Evolutionary conservation across 1,284 basidiomycete genomes (phyloP).

Genomic region (Apiotrichum siamense): DNA sequence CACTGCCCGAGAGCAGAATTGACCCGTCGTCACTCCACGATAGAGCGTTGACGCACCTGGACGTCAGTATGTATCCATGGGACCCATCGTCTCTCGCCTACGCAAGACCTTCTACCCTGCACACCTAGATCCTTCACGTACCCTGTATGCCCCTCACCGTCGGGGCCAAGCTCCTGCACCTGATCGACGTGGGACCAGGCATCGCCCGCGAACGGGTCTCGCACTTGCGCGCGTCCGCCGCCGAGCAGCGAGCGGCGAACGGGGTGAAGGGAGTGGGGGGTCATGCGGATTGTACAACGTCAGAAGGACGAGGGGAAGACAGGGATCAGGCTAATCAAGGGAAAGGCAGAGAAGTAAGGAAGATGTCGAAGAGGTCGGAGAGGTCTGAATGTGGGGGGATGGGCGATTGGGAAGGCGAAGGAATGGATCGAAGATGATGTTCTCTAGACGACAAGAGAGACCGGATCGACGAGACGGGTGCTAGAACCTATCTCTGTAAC

Average conservation of each 20-base stretch:
- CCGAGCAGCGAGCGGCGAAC: neutral
- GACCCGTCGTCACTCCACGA: slow-evolving; percentile 73
- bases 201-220: slow-evolving; percentile 3
- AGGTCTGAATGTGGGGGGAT: no score
- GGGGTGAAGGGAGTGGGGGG: neutral
- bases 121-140: slow-evolving; percentile 13
- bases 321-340: neutral
- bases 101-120: neutral
- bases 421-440: no score
- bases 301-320: neutral
- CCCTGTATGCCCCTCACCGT: slow-evolving; percentile 33
- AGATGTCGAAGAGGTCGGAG: no score
- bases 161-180: slow-evolving; percentile 36
- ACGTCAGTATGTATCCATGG: no score
- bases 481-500: no score
- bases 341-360: no score
- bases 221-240: neutral
- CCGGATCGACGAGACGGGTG: no score
- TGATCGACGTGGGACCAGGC: slow-evolving; percentile 35
- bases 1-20: slow-evolving; percentile 68
- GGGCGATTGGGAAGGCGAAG: no score
- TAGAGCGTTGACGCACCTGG: slow-evolving; percentile 70
- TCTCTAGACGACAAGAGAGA: no score
- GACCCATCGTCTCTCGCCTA: no score
- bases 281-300: no score